A percentile compares a stretch with the other conserved stretches of the same genome.
These are phyloP conservation scores for Malassezia yamatoensis DNA, from an alignment of 1,284 basidiomycete genomes.

Conservation along the genomic window DNA sequence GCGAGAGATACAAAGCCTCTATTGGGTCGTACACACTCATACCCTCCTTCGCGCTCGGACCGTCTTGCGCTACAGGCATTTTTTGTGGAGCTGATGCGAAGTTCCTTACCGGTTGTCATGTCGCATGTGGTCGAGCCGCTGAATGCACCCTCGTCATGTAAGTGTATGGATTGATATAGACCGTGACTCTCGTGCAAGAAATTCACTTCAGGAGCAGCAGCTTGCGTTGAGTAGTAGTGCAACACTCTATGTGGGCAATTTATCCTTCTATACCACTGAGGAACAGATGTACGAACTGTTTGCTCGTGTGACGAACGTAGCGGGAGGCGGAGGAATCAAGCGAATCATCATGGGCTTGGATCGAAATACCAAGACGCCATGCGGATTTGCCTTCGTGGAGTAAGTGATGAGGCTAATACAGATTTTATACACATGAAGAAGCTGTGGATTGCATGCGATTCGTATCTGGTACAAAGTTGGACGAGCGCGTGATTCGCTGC, in stretches of 20 bases:
- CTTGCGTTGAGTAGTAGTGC: constrained; percentile 51
- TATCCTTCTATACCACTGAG: constrained; percentile 68
- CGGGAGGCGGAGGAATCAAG: constrained; percentile 89
- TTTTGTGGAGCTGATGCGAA: neutral
- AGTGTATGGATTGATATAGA: constrained; percentile 48
- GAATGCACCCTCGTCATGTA: constrained; percentile 89
- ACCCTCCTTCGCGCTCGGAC: neutral
- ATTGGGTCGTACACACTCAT: constrained; percentile 55
- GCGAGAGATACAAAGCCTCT: constrained; percentile 52
- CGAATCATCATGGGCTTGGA: constrained; percentile 99
- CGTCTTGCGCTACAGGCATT: constrained; percentile 1
- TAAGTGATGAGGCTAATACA: constrained; percentile 26
- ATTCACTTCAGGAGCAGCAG: constrained; percentile 49
- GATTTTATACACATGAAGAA: constrained; percentile 86
- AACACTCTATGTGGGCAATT: constrained; percentile 61
- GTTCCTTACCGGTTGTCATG: constrained; percentile 53
- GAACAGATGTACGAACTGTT: constrained; percentile 99
- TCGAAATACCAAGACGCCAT: constrained; percentile 92
- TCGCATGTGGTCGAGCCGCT: constrained; percentile 72
- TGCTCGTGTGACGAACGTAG: constrained; percentile 74
- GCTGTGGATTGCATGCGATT: constrained; percentile 86
- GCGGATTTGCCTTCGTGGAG: constrained; percentile 98
- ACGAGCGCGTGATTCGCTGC: constrained; percentile 95
- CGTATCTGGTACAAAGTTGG: constrained; percentile 93
- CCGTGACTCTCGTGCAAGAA: constrained; percentile 48